A percentile compares a stretch with the other conserved stretches of the same genome.
These are phyloP conservation scores for Hanseniaspora mollemarum DNA, from an alignment of 805 yeast species.

Conservation along the genomic window DNA sequence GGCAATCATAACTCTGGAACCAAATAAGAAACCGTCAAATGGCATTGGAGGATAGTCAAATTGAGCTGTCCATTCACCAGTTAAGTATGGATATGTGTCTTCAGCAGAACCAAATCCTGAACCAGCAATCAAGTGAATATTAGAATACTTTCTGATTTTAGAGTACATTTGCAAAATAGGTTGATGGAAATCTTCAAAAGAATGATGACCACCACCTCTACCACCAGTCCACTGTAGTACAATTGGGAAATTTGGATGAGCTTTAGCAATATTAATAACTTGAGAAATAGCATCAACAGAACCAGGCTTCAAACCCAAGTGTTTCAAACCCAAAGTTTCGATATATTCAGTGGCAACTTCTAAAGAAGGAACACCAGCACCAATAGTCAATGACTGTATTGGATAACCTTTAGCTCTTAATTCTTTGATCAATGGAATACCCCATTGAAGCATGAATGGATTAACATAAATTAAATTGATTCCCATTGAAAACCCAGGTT, in stretches of 20 bases:
- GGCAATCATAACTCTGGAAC: constrained; percentile 95
- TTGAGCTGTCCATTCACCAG: constrained; percentile 88
- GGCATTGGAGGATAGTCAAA: constrained; percentile 97
- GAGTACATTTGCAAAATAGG: constrained; percentile 94
- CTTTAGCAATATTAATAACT: constrained; percentile 80
- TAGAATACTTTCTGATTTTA: constrained; percentile 79
- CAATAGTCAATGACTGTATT: constrained; percentile 87
- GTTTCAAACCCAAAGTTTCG: constrained; percentile 80
- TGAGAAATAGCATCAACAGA: constrained; percentile 84
- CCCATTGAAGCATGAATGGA: constrained; percentile 98
- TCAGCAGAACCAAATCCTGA: constrained; percentile 97
- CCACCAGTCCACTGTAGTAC: constrained; percentile 99
- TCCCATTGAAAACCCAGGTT: constrained; percentile 84
- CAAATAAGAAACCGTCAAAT: constrained; percentile 90
- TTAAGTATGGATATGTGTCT: constrained; percentile 93
- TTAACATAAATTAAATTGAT: constrained; percentile 88
- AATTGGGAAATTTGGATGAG: constrained; percentile 93
- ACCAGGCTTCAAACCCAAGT: constrained; percentile 95
- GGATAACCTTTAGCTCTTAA: constrained; percentile 90
- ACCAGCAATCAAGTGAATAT: constrained; percentile 88
- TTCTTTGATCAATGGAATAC: constrained; percentile 85
- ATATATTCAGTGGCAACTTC: constrained; percentile 97
- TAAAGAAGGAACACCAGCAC: constrained; percentile 98
- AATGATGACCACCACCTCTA: constrained; percentile 99
- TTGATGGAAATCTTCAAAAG: constrained; percentile 97